Conservation (phyloP, 2,329 filamentous ascomycete genomes). For the Aureobasidium sp. region DNA sequence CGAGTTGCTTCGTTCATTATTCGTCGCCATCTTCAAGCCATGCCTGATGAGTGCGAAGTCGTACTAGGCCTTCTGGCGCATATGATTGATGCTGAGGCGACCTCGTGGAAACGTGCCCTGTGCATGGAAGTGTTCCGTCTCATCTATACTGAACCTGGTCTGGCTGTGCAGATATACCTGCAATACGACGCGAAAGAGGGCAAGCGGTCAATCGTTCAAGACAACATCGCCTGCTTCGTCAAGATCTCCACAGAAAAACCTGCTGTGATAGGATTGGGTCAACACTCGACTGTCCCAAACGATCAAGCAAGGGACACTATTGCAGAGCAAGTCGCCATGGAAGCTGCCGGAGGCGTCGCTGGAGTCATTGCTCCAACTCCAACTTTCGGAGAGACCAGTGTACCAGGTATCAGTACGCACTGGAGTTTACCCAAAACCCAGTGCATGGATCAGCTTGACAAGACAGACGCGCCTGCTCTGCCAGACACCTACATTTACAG, state of each 20-base stretch:
- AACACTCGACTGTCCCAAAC: conserved; percentile 77
- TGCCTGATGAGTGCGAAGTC: conserved; percentile 75
- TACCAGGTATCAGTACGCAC: conserved; percentile 73
- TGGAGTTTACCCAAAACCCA: conserved; percentile 85
- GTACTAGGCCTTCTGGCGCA: conserved; percentile 75
- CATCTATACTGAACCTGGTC: conserved; percentile 71
- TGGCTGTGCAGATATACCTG: conserved; percentile 73
- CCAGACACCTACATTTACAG: conserved; percentile 94
- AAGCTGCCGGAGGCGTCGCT: conserved; percentile 71
- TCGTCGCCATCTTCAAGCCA: conserved; percentile 65
- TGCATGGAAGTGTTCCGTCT: conserved; percentile 88
- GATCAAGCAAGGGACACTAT: conserved; percentile 52
- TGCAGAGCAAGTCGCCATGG: conserved; percentile 78
- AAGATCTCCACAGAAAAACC: conserved; percentile 88
- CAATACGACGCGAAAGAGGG: conserved; percentile 69
- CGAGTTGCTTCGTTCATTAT: conserved; percentile 78
- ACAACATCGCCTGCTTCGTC: conserved; percentile 83
- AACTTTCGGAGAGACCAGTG: conserved; percentile 58
- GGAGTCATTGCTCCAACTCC: conserved; percentile 76
- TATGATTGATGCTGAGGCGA: conserved; percentile 74
- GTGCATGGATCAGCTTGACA: conserved; percentile 92
- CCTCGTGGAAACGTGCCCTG: conserved; percentile 77
- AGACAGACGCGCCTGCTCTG: conserved; percentile 70
- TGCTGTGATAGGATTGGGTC: conserved; percentile 75
- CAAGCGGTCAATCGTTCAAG: conserved; percentile 69